Conservation (phyloP, 2,329 filamentous ascomycete genomes). For the Sclerotinia borealis region DNA sequence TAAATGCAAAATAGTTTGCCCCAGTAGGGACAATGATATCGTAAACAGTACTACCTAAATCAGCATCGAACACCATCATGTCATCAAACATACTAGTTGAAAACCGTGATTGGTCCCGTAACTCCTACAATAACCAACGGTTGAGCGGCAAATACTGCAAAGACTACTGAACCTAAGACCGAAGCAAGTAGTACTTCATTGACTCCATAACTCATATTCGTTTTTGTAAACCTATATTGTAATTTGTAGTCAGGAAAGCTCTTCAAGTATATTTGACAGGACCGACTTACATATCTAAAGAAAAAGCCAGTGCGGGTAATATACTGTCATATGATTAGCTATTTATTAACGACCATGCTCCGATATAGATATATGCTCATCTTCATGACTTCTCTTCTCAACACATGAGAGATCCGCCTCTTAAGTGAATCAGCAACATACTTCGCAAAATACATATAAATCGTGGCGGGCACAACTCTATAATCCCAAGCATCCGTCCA, state of each 20-base stretch:
- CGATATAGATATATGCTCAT: too few species aligned
- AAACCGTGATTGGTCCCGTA: slow-evolving; percentile 85
- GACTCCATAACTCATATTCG: slow-evolving; percentile 75
- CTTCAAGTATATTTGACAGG: not conserved
- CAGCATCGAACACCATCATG: not conserved
- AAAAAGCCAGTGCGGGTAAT: slow-evolving; percentile 80
- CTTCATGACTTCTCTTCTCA: not conserved
- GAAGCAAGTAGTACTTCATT: slow-evolving; percentile 87
- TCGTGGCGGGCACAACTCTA: slow-evolving; percentile 75
- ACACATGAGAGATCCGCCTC: not conserved
- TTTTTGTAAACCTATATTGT: slow-evolving; percentile 64
- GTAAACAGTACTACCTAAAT: slow-evolving; percentile 70
- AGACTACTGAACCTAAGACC: slow-evolving; percentile 76
- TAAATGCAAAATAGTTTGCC: slow-evolving; percentile 80
- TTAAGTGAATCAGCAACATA: slow-evolving; percentile 35
- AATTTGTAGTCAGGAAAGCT: not conserved
- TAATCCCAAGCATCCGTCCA: slow-evolving; percentile 89
- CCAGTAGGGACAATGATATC: slow-evolving; percentile 75
- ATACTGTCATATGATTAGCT: slow-evolving; percentile 49
- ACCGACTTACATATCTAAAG: slow-evolving; percentile 68
- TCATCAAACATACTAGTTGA: slow-evolving; percentile 62
- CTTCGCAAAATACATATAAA: slow-evolving; percentile 97
- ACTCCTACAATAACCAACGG: slow-evolving; percentile 88
- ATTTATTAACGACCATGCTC: not conserved
- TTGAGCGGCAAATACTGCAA: slow-evolving; percentile 72